Evolutionary conservation across 2,329 filamentous ascomycete species (phyloP).

Genomic region (Simplicillium aogashimaense): DNA sequence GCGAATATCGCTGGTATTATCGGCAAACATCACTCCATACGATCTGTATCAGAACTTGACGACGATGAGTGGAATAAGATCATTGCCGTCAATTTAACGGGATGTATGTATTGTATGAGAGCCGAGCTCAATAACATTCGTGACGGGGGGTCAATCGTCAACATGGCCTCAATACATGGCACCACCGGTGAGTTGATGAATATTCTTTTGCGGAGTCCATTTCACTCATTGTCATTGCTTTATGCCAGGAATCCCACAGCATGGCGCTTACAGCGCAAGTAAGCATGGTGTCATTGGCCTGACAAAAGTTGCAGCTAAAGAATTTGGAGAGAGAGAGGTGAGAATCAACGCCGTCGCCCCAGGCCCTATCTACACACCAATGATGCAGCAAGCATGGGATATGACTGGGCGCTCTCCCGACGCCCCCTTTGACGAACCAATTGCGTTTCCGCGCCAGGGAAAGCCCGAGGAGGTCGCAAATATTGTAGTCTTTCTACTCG

Average conservation of each 20-base stretch:
- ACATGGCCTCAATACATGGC: constrained; percentile 34
- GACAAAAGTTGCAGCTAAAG: constrained; percentile 1
- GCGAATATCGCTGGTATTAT: constrained; percentile 37
- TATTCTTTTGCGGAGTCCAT: too few relatives aligned
- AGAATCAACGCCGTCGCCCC: constrained; percentile 50
- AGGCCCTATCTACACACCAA: constrained; percentile 45
- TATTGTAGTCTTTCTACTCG: constrained; percentile 29
- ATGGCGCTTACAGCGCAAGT: neutral
- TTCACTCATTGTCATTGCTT: too few relatives aligned
- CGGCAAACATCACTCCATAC: constrained; percentile 22
- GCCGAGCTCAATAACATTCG: constrained; percentile 26
- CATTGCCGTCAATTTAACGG: constrained; percentile 27
- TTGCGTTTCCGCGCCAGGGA: constrained; percentile 24
- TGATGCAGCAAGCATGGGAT: too few relatives aligned
- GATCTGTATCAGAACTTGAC: constrained; percentile 23
- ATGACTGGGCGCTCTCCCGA: too few relatives aligned
- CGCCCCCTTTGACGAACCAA: constrained; percentile 23
- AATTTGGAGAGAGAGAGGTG: constrained; percentile 14
- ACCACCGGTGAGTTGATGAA: too few relatives aligned
- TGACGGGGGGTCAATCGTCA: constrained; percentile 39
- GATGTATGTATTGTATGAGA: constrained; percentile 28
- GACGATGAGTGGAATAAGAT: constrained; percentile 27
- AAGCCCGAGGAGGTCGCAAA: constrained; percentile 29
- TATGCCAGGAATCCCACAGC: too few relatives aligned
- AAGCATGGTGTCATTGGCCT: constrained; percentile 5